Evolutionary conservation across 495 filamentous ascomycete species (phyloP).

Genomic region (Trichoderma reesei): DNA sequence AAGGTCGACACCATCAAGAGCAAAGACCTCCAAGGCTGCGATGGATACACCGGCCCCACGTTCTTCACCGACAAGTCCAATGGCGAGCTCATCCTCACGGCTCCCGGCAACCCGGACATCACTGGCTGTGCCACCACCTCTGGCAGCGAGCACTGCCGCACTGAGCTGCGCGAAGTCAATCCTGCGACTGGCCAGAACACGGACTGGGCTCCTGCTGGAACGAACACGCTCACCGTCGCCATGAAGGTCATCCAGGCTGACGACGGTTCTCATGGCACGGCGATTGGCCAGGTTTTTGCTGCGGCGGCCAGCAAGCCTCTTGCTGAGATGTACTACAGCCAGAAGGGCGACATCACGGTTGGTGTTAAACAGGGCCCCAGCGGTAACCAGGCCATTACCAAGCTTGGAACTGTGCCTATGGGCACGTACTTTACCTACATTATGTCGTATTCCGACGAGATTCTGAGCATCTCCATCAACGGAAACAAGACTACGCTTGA

Average conservation of each 20-base stretch:
- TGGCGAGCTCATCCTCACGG: slow-evolving; percentile 28
- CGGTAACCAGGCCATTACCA: slow-evolving; percentile 19
- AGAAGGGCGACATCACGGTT: slow-evolving; percentile 21
- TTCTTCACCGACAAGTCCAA: slow-evolving; percentile 28
- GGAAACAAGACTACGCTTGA: slow-evolving; percentile 19
- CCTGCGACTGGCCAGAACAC: slow-evolving; percentile 24
- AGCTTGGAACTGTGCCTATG: slow-evolving; percentile 21
- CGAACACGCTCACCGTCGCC: slow-evolving; percentile 23
- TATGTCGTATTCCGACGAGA: slow-evolving; percentile 23
- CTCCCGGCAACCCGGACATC: slow-evolving; percentile 19
- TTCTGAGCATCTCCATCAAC: slow-evolving; percentile 25
- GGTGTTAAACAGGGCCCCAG: slow-evolving; percentile 23
- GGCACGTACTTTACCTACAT: slow-evolving; percentile 25
- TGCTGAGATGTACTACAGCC: slow-evolving; percentile 27
- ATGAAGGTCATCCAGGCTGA: slow-evolving; percentile 20
- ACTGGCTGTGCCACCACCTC: slow-evolving; percentile 29
- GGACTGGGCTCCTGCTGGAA: slow-evolving; percentile 10
- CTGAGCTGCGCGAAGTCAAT: slow-evolving; percentile 29
- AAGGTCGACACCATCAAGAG: slow-evolving; percentile 19
- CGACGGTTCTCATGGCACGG: slow-evolving; percentile 24
- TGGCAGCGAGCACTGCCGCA: slow-evolving; percentile 32
- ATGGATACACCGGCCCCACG: slow-evolving; percentile 22
- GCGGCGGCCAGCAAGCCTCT: slow-evolving; percentile 26
- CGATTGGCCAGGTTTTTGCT: slow-evolving; percentile 31
- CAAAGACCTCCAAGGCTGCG: slow-evolving; percentile 24